Percentiles rank a stretch among this genome's conserved stretches.
Conservation (phyloP, 139 green algal species). For the Closterium sp. region DNA sequence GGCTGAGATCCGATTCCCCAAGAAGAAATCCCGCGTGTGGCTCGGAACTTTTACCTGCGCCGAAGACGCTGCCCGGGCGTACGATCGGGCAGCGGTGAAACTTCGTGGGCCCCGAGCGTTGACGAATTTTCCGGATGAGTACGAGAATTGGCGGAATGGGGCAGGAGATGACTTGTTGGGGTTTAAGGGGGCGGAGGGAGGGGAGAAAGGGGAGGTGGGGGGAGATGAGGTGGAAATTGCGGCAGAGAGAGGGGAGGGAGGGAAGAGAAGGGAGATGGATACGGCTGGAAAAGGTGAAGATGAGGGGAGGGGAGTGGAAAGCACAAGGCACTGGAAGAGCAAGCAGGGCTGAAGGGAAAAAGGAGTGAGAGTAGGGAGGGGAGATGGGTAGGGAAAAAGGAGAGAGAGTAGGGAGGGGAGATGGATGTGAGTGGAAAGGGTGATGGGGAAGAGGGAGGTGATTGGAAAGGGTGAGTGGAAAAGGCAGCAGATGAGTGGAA, state of each 20-base stretch:
- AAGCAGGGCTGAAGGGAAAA: too few species aligned
- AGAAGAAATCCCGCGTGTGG: constrained; percentile 43
- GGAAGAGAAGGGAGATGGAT: too few species aligned
- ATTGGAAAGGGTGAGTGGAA: too few species aligned
- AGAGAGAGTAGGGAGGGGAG: not conserved
- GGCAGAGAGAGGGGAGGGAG: not conserved
- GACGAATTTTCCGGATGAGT: constrained; percentile 39
- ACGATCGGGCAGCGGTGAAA: constrained; percentile 50
- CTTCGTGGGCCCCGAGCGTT: constrained; percentile 41
- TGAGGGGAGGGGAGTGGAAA: not conserved
- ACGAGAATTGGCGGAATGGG: not conserved
- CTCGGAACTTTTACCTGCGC: constrained; percentile 40
- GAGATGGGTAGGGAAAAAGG: too few species aligned
- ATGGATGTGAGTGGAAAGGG: not conserved
- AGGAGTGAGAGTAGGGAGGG: not conserved
- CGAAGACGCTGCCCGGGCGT: constrained; percentile 50
- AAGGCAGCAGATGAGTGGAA: too few species aligned
- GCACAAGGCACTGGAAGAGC: too few species aligned
- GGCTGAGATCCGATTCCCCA: constrained; percentile 37
- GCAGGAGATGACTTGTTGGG: not conserved
- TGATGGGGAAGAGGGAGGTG: too few species aligned
- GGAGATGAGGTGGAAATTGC: not conserved
- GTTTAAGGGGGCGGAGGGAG: not conserved
- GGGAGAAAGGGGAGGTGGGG: not conserved
- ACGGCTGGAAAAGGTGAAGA: not conserved